These are phyloP conservation scores for Pseudozyma sp. DNA, from an alignment of 1,284 basidiomycete genomes.

Conservation along the genomic window DNA sequence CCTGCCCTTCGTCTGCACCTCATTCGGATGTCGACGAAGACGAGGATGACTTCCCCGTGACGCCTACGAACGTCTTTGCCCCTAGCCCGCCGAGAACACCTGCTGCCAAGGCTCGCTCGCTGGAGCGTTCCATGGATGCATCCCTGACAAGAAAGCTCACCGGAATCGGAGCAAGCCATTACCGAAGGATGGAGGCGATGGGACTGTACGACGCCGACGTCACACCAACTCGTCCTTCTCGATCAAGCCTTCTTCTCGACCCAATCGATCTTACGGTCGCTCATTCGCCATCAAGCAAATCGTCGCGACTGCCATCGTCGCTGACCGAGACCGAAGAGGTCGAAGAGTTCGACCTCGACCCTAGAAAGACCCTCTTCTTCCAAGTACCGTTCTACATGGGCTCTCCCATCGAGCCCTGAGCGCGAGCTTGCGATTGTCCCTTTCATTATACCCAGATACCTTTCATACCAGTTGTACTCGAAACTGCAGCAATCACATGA, in stretches of 20 bases:
- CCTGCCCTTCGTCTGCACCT: conserved; percentile 4
- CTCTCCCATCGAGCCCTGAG: conserved; percentile 18
- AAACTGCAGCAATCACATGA: conserved; percentile 1
- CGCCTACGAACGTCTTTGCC: conserved; percentile 32
- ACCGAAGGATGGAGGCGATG: conserved; percentile 36
- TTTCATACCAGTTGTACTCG: conserved; percentile 17
- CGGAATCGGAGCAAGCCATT: conserved; percentile 30
- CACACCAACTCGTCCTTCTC: conserved; percentile 18
- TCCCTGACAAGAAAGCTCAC: conserved; percentile 16
- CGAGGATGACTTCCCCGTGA: conserved; percentile 35
- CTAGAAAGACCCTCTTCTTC: conserved; percentile 33
- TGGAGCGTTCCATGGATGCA: not conserved
- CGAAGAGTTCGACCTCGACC: conserved; percentile 22
- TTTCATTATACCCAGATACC: not conserved
- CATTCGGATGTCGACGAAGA: conserved; percentile 35
- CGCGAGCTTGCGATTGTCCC: not conserved
- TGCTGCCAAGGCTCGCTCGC: conserved; percentile 9
- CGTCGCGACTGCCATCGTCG: not conserved
- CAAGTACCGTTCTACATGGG: conserved; percentile 39
- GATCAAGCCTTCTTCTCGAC: conserved; percentile 9
- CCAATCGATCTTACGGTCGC: conserved; percentile 32
- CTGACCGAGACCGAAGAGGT: not conserved
- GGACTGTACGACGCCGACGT: conserved; percentile 33
- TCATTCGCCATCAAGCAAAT: conserved; percentile 24
- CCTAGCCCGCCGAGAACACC: conserved; percentile 29